Conservation (phyloP, 2,329 filamentous ascomycete species). For the Talaromyces albobiverticillius region DNA sequence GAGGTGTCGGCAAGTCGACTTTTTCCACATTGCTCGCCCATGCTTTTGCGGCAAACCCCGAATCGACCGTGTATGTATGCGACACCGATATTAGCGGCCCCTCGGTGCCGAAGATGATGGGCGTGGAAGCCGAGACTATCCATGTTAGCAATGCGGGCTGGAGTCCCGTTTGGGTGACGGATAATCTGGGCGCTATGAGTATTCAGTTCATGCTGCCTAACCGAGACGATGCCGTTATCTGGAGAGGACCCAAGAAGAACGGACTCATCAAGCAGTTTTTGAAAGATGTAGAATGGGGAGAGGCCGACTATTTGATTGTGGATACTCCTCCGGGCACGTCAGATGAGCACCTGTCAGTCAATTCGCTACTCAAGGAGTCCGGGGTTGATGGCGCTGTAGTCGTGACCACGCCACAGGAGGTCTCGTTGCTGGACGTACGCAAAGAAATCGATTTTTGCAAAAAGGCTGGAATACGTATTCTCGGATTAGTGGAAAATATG, state of each 20-base stretch:
- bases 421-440: conserved; percentile 83
- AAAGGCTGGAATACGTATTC: conserved; percentile 83
- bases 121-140: conserved; percentile 88
- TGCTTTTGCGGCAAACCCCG: conserved; percentile 78
- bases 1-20: conserved; percentile 93
- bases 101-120: conserved; percentile 98
- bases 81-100: conserved; percentile 98
- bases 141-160: conserved; percentile 85
- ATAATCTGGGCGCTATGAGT: conserved; percentile 94
- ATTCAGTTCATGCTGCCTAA: conserved; percentile 98
- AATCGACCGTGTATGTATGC: conserved; percentile 85
- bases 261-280: conserved; percentile 96
- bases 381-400: conserved; percentile 92
- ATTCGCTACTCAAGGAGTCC: conserved; percentile 83
- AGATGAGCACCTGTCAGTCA: conserved; percentile 93
- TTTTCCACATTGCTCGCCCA: conserved; percentile 86
- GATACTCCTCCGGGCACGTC: conserved; percentile 94
- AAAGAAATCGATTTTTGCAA: conserved; percentile 98
- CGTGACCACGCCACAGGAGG: conserved; percentile 93
- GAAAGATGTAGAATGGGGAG: conserved; percentile 97
- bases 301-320: conserved; percentile 86
- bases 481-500: conserved; percentile 98
- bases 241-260: conserved; percentile 98
- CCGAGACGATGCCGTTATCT: conserved; percentile 92
- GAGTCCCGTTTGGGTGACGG: conserved; percentile 92